Percentiles rank a stretch among this genome's conserved stretches.
phyloP scores from a whole-genome alignment of 306 rosid species.

The Castanea crenata region DNA sequence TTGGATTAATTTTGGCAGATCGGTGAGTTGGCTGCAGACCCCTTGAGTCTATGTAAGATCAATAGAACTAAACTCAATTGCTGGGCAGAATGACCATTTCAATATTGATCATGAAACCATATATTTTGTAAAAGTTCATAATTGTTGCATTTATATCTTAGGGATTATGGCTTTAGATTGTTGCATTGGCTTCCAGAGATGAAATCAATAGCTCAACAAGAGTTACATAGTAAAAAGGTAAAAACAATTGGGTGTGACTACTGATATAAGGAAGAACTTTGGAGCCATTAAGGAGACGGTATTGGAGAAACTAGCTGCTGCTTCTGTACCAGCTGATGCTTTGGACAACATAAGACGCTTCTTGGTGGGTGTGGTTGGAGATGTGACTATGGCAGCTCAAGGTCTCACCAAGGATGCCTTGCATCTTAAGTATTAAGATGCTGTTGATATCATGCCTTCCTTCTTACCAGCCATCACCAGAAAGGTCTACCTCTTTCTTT shows the following conservation, averaged over 20 bases:
- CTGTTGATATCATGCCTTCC: neutral
- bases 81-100: no score
- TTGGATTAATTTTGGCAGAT: no score
- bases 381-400: neutral
- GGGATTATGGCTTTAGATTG: no score
- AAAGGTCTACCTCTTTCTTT: neutral
- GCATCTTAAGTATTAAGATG: neutral
- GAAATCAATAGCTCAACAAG: no score
- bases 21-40: no score
- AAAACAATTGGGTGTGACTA: neutral
- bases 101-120: no score
- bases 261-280: neutral
- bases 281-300: constrained; percentile 23
- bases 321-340: neutral
- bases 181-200: no score
- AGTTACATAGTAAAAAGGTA: no score
- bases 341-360: neutral
- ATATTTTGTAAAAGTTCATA: no score
- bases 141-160: no score
- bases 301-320: constrained; percentile 12
- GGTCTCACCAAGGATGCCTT: constrained; percentile 6
- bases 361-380: neutral
- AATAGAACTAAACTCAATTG: no score
- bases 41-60: no score
- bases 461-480: neutral